Percentiles rank a stretch among this genome's conserved stretches.
These are phyloP conservation scores for Trichoderma citrinoviride DNA, from an alignment of 2,329 filamentous ascomycete species.

Conservation along the genomic window DNA sequence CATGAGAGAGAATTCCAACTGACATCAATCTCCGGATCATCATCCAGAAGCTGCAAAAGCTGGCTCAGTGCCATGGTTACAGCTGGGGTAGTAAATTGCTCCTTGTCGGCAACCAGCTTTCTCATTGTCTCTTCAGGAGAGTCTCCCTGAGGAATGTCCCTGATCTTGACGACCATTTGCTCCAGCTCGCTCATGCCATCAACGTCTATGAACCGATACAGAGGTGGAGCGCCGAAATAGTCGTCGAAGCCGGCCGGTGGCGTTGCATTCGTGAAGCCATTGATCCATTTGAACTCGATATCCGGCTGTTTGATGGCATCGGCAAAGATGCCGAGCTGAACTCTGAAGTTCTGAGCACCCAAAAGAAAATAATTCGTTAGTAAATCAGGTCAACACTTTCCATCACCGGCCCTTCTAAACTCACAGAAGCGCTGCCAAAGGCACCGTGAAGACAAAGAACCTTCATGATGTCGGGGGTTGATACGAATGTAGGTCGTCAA, in stretches of 20 bases:
- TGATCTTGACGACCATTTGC: constrained; percentile 50
- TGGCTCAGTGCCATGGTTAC: constrained; percentile 25
- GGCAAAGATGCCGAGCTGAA: constrained; percentile 45
- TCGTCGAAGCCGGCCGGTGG: constrained; percentile 55
- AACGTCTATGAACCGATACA: constrained; percentile 54
- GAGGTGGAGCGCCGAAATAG: constrained; percentile 55
- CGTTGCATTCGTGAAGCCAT: constrained; percentile 49
- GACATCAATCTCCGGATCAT: constrained; percentile 36
- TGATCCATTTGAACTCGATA: constrained; percentile 47
- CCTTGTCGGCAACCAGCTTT: constrained; percentile 41
- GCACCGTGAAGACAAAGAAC: constrained; percentile 58
- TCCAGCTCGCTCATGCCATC: constrained; percentile 44
- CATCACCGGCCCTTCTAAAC: constrained; percentile 24
- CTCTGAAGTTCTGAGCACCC: constrained; percentile 50
- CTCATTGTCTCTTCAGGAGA: constrained; percentile 57
- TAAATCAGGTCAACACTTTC: not conserved
- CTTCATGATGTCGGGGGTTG: constrained; percentile 41
- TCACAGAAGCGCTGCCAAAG: constrained; percentile 55
- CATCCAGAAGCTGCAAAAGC: constrained; percentile 46
- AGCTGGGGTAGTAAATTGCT: constrained; percentile 23
- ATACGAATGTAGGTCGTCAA: not conserved
- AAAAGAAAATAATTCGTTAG: not conserved
- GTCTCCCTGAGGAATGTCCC: constrained; percentile 52
- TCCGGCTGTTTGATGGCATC: constrained; percentile 24
- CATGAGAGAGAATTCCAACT: not conserved